Conservation (phyloP, 805 yeast genomes). For the Ogataea pignaliae region DNA sequence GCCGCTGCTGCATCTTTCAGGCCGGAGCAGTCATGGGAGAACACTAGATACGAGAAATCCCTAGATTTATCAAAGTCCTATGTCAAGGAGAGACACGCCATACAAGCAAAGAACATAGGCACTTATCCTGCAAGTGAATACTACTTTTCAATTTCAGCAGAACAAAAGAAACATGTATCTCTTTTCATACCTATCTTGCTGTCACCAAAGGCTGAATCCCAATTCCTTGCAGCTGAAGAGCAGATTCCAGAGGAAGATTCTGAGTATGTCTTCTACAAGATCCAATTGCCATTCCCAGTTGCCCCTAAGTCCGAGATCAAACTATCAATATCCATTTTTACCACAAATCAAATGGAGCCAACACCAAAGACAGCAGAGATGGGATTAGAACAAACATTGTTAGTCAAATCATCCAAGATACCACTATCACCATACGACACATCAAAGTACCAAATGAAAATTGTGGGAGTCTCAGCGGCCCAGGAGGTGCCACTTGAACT, state of each 20-base stretch:
- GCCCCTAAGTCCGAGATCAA: conserved; percentile 54
- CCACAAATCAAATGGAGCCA: conserved; percentile 48
- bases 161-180: conserved; percentile 24
- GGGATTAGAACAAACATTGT: conserved; percentile 56
- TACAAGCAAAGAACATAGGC: conserved; percentile 58
- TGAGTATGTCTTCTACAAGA: conserved; percentile 37
- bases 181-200: conserved; percentile 21
- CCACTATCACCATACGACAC: conserved; percentile 65
- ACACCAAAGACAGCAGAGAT: conserved; percentile 60
- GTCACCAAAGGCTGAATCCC: conserved; percentile 14
- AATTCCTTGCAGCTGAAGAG: conserved; percentile 17
- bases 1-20: conserved; percentile 8
- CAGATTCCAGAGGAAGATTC: conserved; percentile 9
- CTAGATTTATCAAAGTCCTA: conserved; percentile 67
- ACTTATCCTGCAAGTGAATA: conserved; percentile 50
- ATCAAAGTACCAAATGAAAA: conserved; percentile 10
- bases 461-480: conserved; percentile 13
- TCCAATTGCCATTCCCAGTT: conserved; percentile 60
- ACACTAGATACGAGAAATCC: conserved; percentile 48
- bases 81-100: conserved; percentile 53
- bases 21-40: conserved; percentile 44
- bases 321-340: conserved; percentile 45
- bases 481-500: conserved; percentile 12
- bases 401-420: conserved; percentile 45
- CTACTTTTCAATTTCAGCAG: conserved; percentile 53